Evolutionary conservation across 2,329 filamentous ascomycete genomes (phyloP).

Genomic region (Claviceps arundinis): DNA sequence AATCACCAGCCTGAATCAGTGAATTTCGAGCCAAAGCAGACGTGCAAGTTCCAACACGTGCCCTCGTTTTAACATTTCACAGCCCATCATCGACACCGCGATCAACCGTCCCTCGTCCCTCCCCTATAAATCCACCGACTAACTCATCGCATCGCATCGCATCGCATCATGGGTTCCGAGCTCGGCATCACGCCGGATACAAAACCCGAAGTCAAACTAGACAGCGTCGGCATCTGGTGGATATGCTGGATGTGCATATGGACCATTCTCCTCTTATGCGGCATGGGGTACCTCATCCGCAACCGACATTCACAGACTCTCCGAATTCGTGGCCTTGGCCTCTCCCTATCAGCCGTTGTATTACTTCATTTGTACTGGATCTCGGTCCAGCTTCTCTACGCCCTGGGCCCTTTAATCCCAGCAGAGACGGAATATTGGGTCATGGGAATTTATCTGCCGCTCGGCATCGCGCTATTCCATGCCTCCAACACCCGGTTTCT

Average conservation of each 20-base stretch:
- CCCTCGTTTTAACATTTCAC: neutral
- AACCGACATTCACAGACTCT: conserved; percentile 24
- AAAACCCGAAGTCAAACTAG: conserved; percentile 9
- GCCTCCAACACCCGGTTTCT: conserved; percentile 48
- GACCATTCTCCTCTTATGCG: conserved; percentile 21
- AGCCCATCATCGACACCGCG: neutral
- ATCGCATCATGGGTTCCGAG: conserved; percentile 14
- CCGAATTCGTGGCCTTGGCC: conserved; percentile 24
- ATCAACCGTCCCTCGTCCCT: too few relatives aligned
- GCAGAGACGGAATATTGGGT: conserved; percentile 47
- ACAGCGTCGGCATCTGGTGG: conserved; percentile 22
- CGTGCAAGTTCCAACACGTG: neutral
- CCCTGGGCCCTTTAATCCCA: conserved; percentile 24
- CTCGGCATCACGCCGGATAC: conserved; percentile 12
- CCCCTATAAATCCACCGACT: too few relatives aligned
- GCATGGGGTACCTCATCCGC: conserved; percentile 25
- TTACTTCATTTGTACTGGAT: conserved; percentile 29
- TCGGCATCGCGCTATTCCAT: conserved; percentile 52
- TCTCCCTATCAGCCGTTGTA: conserved; percentile 26
- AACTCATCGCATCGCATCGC: neutral
- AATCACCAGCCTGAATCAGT: neutral
- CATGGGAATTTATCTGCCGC: conserved; percentile 51
- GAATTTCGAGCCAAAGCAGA: neutral
- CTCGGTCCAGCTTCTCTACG: conserved; percentile 24
- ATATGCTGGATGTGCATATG: conserved; percentile 18